These are phyloP conservation scores for Lactarius hatsudake DNA, from an alignment of 768 basidiomycete genomes.

Conservation along the genomic window DNA sequence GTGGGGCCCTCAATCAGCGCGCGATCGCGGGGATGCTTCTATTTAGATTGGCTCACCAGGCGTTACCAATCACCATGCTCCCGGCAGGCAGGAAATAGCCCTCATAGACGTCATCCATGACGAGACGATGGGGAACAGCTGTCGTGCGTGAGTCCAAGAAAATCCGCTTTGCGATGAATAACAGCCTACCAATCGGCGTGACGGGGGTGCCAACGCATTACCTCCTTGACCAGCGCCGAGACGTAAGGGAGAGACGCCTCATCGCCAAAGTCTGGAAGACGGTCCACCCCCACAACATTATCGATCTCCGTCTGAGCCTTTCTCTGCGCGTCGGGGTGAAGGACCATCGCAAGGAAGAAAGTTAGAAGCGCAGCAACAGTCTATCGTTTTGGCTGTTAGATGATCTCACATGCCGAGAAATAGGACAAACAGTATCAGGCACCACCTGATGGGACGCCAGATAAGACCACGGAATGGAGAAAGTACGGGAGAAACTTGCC, in stretches of 20 bases:
- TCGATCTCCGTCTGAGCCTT: slow-evolving; percentile 34
- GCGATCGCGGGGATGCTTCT: background rate
- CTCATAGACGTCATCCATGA: slow-evolving; percentile 30
- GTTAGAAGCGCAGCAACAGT: slow-evolving; percentile 31
- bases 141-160: background rate
- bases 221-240: slow-evolving; percentile 31
- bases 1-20: background rate
- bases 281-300: slow-evolving; percentile 29
- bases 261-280: slow-evolving; percentile 32
- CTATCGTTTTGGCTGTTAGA: slow-evolving; percentile 17
- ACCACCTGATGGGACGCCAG: slow-evolving; percentile 9
- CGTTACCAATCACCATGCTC: slow-evolving; percentile 30
- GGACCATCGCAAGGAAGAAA: slow-evolving; percentile 35
- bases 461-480: background rate
- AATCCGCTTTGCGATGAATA: background rate
- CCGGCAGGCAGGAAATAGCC: slow-evolving; percentile 35
- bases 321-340: slow-evolving; percentile 31
- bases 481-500: slow-evolving; percentile 7
- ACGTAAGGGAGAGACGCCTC: slow-evolving; percentile 30
- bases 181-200: slow-evolving; percentile 24
- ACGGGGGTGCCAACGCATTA: slow-evolving; percentile 31
- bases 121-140: slow-evolving; percentile 30
- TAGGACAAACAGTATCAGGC: slow-evolving; percentile 25
- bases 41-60: slow-evolving; percentile 19
- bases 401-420: background rate